These are phyloP conservation scores for Leptographium galeiforme DNA, from an alignment of 2,329 filamentous ascomycete genomes.

Conservation along the genomic window DNA sequence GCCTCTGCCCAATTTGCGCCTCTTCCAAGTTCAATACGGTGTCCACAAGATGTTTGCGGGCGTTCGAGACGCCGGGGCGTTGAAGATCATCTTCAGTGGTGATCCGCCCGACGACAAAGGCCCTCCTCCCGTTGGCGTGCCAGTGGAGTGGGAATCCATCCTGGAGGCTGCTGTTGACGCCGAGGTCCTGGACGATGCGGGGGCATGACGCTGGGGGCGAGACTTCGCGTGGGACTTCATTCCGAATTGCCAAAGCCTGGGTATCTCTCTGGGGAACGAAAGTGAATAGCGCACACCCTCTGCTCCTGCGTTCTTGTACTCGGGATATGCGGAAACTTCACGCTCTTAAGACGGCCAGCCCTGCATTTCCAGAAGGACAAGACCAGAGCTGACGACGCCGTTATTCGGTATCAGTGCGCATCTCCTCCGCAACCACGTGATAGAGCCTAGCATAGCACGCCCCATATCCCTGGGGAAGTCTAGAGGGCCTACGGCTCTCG, in stretches of 20 bases:
- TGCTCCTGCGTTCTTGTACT: no score
- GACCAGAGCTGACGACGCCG: no score
- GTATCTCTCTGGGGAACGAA: not conserved
- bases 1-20: not conserved
- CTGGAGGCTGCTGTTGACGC: constrained; percentile 2
- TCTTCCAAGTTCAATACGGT: constrained; percentile 4
- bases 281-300: not conserved
- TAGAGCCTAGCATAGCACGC: no score
- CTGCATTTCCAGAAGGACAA: no score
- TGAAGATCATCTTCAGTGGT: not conserved
- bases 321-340: no score
- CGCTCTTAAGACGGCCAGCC: no score
- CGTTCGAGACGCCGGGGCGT: not conserved
- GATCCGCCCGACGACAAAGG: not conserved
- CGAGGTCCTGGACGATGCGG: not conserved
- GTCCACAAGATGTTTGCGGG: constrained; percentile 2
- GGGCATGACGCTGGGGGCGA: not conserved
- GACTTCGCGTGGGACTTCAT: not conserved
- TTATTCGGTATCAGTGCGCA: no score
- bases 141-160: not conserved
- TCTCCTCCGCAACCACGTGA: no score
- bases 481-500: no score
- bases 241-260: not conserved
- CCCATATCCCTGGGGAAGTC: no score
- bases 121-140: not conserved